These are phyloP conservation scores for Pulveroboletus sp. DNA, from an alignment of 768 basidiomycete genomes.

Conservation along the genomic window DNA sequence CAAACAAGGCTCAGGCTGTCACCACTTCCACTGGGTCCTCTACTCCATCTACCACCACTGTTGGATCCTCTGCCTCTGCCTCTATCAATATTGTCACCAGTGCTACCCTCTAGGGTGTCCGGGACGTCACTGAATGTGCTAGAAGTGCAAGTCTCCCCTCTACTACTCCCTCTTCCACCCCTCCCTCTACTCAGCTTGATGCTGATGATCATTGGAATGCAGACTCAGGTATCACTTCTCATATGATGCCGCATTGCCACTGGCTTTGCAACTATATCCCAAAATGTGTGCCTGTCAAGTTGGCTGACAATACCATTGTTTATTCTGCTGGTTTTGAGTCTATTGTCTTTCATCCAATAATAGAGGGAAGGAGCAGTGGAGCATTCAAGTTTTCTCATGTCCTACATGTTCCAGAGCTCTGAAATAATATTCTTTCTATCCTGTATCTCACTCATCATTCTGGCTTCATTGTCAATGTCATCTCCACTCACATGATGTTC, in stretches of 20 bases:
- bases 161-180: not conserved
- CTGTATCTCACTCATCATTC: not conserved
- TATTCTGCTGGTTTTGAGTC: not conserved
- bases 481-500: constrained; percentile 1
- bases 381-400: no score
- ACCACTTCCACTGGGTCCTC: no score
- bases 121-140: not conserved
- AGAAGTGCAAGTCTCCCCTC: not conserved
- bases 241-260: not conserved
- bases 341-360: no score
- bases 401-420: constrained; percentile 24
- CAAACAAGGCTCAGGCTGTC: no score
- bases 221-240: not conserved
- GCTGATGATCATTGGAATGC: not conserved
- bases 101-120: not conserved
- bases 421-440: constrained; percentile 16
- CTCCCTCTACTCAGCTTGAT: not conserved
- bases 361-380: no score
- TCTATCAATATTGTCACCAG: not conserved
- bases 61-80: no score
- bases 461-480: not conserved
- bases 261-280: not conserved
- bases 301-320: not conserved
- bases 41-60: no score
- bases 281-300: not conserved